A percentile compares a stretch with the other conserved stretches of the same genome.
Conservation (phyloP, 352 stramenopile species). For the Thraustochytrium sp. region DNA sequence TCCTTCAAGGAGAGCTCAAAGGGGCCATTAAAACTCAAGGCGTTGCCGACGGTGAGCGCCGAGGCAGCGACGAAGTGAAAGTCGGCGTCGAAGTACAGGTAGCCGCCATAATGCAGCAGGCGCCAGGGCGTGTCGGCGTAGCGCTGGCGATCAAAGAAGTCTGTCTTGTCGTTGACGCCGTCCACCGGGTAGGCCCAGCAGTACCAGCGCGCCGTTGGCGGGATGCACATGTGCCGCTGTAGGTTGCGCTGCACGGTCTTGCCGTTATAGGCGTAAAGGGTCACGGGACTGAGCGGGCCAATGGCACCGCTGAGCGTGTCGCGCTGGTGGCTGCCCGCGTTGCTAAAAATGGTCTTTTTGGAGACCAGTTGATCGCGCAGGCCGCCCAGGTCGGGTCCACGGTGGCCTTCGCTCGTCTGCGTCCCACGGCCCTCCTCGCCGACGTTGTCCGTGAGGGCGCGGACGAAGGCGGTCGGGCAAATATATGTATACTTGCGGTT, state of each 20-base stretch:
- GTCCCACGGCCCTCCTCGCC: background rate
- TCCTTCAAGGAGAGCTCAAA: background rate
- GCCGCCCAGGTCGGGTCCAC: too few species aligned
- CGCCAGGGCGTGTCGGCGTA: background rate
- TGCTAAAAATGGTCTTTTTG: too few species aligned
- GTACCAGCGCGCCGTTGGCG: background rate
- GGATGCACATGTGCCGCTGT: background rate
- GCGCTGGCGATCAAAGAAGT: background rate
- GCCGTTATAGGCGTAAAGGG: too few species aligned
- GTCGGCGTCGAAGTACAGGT: background rate
- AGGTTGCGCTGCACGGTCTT: background rate
- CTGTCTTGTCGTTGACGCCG: too few species aligned
- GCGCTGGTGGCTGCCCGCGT: too few species aligned
- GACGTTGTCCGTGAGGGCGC: background rate
- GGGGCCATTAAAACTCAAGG: slow-evolving; percentile 11
- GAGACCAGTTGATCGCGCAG: too few species aligned
- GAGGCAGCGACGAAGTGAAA: background rate
- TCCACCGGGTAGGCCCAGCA: background rate
- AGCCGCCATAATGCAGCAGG: background rate
- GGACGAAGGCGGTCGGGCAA: background rate
- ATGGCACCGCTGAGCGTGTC: too few species aligned
- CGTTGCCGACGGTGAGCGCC: background rate
- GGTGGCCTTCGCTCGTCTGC: too few species aligned
- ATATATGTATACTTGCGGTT: background rate
- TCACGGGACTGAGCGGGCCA: too few species aligned